A percentile compares a stretch with the other conserved stretches of the same genome.
Evolutionary conservation across 2,329 filamentous ascomycete genomes (phyloP).

Genomic region (Ascochyta clinopodiicola): DNA sequence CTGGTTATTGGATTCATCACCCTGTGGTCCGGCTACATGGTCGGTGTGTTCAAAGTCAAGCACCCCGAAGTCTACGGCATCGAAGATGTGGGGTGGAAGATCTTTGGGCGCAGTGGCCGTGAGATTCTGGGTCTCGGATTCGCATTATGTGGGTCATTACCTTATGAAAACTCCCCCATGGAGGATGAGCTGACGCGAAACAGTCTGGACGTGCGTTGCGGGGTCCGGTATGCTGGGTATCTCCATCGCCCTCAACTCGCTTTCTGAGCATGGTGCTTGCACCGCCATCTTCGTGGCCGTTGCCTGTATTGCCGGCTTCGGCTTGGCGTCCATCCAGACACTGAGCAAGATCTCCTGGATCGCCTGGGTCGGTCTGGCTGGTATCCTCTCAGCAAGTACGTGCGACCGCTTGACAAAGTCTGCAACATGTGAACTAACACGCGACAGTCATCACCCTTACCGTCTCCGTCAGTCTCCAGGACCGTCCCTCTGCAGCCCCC

Average conservation of each 20-base stretch:
- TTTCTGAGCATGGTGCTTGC: constrained; percentile 64
- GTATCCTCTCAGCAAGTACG: constrained; percentile 20
- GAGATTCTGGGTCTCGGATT: constrained; percentile 50
- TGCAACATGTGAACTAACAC: background rate
- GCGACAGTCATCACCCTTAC: constrained; percentile 20
- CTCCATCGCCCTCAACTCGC: constrained; percentile 64
- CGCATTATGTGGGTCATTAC: constrained; percentile 43
- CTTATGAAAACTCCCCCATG: constrained; percentile 44
- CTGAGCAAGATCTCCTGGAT: constrained; percentile 66
- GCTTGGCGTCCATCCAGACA: constrained; percentile 62
- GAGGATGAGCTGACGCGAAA: constrained; percentile 38
- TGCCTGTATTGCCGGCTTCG: constrained; percentile 55
- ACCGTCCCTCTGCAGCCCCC: constrained; percentile 25
- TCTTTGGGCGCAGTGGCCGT: constrained; percentile 60
- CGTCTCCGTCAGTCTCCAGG: constrained; percentile 23
- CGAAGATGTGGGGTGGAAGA: constrained; percentile 60
- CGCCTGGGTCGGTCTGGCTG: constrained; percentile 20
- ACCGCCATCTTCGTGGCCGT: constrained; percentile 62
- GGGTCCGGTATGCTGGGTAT: constrained; percentile 66
- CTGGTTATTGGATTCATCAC: constrained; percentile 50
- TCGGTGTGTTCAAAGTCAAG: constrained; percentile 59
- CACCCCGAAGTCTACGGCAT: constrained; percentile 63
- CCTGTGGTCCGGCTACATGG: constrained; percentile 57
- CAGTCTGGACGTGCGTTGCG: constrained; percentile 27
- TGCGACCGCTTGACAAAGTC: background rate